Percentiles rank a stretch among this genome's conserved stretches.
phyloP scores from a whole-genome alignment of 371 early-diverging fungal genomes.

The Smittium culicis region DNA sequence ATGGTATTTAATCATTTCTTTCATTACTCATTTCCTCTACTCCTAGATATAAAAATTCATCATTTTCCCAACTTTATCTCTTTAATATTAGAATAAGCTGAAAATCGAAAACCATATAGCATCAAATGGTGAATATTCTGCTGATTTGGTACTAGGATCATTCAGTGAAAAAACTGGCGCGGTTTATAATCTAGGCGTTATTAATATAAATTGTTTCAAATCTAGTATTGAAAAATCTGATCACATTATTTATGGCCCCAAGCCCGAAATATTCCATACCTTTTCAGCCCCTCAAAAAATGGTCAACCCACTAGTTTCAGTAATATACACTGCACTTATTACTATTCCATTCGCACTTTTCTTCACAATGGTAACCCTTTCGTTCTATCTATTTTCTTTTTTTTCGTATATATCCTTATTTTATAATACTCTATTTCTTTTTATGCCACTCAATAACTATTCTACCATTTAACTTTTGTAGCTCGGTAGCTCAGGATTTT shows the following conservation, averaged over 20 bases:
- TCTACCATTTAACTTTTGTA: neutral
- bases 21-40: neutral
- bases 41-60: neutral
- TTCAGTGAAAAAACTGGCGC: conserved; percentile 16
- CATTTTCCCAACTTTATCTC: neutral
- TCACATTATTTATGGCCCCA: conserved; percentile 14
- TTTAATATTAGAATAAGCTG: too few relatives aligned
- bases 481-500: neutral
- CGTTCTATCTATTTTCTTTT: too few relatives aligned
- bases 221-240: neutral
- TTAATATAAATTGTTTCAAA: conserved; percentile 12
- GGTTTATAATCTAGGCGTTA: conserved; percentile 20
- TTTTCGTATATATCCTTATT: too few relatives aligned
- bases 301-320: conserved; percentile 22
- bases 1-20: conserved; percentile 22
- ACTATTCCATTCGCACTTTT: conserved; percentile 19
- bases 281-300: conserved; percentile 28
- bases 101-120: conserved; percentile 12
- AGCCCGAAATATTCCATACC: conserved; percentile 24
- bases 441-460: neutral
- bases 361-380: conserved; percentile 10
- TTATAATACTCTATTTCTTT: neutral
- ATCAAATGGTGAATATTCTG: conserved; percentile 17
- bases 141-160: conserved; percentile 27
- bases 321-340: conserved; percentile 19